A percentile compares a stretch with the other conserved stretches of the same genome.
These are phyloP conservation scores for Chamaenerion angustifolium DNA, from an alignment of 345 rosid species.

Conservation along the genomic window DNA sequence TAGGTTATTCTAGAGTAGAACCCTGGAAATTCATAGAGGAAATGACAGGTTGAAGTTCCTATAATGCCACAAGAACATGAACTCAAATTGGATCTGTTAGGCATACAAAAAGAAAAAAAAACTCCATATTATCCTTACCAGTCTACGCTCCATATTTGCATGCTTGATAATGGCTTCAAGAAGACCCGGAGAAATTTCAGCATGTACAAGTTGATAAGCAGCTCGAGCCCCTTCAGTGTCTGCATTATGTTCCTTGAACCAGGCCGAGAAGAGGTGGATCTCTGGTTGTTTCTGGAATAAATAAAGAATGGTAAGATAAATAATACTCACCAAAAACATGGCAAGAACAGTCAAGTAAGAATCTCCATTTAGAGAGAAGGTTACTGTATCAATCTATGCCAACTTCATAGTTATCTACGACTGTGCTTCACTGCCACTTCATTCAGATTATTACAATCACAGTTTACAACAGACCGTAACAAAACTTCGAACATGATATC, in stretches of 20 bases:
- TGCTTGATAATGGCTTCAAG: constrained; percentile 91
- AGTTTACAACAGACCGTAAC: too few species aligned
- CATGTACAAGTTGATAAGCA: constrained; percentile 69
- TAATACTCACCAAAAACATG: background rate
- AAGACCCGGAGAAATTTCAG: constrained; percentile 87
- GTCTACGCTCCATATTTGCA: constrained; percentile 87
- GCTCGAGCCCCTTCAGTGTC: constrained; percentile 82
- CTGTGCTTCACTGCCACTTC: too few species aligned
- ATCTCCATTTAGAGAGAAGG: too few species aligned
- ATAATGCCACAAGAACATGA: background rate
- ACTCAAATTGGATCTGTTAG: too few species aligned
- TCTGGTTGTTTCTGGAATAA: constrained; percentile 69
- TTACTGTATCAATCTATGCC: too few species aligned
- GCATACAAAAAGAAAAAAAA: background rate
- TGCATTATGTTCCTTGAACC: constrained; percentile 74
- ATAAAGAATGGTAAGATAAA: background rate
- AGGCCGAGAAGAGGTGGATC: constrained; percentile 84
- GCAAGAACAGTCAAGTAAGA: too few species aligned
- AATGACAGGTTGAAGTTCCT: too few species aligned
- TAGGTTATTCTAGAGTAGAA: too few species aligned
- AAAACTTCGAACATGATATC: too few species aligned
- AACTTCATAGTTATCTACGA: too few species aligned
- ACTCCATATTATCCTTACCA: constrained; percentile 27
- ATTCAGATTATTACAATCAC: too few species aligned
- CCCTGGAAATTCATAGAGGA: too few species aligned